Base-by-base conservation (phyloP, 495 filamentous ascomycete genomes). In the Daldinia concentrica region DNA sequence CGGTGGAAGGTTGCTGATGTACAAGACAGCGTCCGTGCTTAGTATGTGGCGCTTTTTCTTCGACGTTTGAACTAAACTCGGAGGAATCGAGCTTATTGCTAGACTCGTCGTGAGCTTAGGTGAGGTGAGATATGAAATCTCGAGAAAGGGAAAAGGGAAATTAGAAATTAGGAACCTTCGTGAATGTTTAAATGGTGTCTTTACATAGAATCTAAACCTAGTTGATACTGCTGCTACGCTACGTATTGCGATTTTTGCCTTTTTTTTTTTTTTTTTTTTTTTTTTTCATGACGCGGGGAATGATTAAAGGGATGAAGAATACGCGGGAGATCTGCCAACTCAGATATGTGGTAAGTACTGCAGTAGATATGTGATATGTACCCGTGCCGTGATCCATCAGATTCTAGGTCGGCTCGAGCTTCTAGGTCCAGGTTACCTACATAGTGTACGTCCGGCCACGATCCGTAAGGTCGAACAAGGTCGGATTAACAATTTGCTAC, bases 401-500 rank as follows among this genome's bases (percentile, higher is more conserved):
- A 51, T 56, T 26, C 69, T 68, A 55, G 51, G 48, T 58, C 70
- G 65, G 70, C 45, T 73, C 70, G 51, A 73, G 45, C 57, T 68
- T 68, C 64, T 19, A 24, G 41, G 41, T 15, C 48, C 50, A 51
- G 41, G 41, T 61, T 24, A 69, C 52, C 55, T 27, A n/a, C 0
- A 7, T 32, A 26, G n/a, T 26, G 24, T 26, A 26, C 22, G 30
- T 15, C 32, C 24, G 57, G 57, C 36, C 24, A 60, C 26, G 57
- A 60, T 60, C 57, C 36, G 37, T 24, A 39, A 41, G 36, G 22
- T 34, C 29, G 56, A 19, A 37, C 12, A 39, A 36, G n/a, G 12
- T 24, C 19, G 19, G 17, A 34, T 34, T 12, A 34, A 12, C 32
- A 34, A 11, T 34, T 1, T 34, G n/a, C 14, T 34, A 27, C 26